Base-by-base conservation (phyloP, 2,329 filamentous ascomycete genomes). In the Aspergillus sp. region DNA sequence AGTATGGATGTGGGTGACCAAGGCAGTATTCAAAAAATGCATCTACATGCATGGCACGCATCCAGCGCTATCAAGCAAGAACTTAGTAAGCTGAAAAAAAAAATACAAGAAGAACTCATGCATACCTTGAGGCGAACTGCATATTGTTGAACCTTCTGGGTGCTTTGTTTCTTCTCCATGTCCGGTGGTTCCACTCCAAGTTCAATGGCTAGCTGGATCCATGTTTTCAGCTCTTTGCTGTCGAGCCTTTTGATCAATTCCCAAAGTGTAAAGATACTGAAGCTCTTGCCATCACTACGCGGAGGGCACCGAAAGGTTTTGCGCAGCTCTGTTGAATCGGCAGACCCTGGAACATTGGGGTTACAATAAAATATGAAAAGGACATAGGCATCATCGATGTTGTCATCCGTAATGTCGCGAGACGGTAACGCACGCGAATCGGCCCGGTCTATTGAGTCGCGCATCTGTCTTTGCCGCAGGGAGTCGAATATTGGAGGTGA, bases 11-110 rank as follows among this genome's bases (percentile, higher is more conserved):
- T 25, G 84, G 79, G 62, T 91, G 91, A 49, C 87, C 86, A 61
- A 93, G 82, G 19, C 96, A 84, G 71, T 91, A 97, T 71, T 96
- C 91, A 68, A 96, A 97, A 72, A 97, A 97, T 11, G 91, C 90
- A 79, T 96, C 91, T 52, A 96, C 87, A 72, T 96, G 93, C 89
- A 96, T 93, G 5, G 92, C 93, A 71, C 91, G 91, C 90, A 97
- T 95, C 93, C 93, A 97, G 70, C 93, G 88, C 90, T 90, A 67
- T 12, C 6, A 17, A 6, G 14, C 40, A 47, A 23, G 7, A 49
- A 2, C 17, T n/a, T 3, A 33, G 40, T 50, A 50, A 37, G 50
- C 49, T 12, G 12, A 17, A 8, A 17, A 14, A 3, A 6, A 37
- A 6, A 40, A 17, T 7, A 31, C 27, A 11, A 7, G 7, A n/a